Percentiles rank a stretch among this genome's conserved stretches.
phyloP scores from a whole-genome alignment of 1,284 basidiomycete genomes.

The Meira miltonrushii region DNA sequence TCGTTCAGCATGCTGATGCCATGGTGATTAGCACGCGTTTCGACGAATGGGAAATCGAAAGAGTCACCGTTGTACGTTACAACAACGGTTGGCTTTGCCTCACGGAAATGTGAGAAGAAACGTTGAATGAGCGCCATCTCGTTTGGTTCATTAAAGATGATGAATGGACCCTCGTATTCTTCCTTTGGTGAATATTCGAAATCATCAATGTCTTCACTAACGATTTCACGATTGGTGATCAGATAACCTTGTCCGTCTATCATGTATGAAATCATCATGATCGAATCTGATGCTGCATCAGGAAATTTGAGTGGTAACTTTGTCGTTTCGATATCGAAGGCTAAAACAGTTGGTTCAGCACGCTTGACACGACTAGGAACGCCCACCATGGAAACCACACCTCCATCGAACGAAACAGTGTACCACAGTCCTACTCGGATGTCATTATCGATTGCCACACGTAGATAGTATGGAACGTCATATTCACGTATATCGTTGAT shows the following conservation, averaged over 20 bases:
- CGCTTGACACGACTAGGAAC: slow-evolving; percentile 87
- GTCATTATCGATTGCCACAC: slow-evolving; percentile 95
- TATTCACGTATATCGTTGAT: slow-evolving; percentile 94
- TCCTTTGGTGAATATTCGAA: slow-evolving; percentile 99
- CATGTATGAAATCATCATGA: slow-evolving; percentile 99
- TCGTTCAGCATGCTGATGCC: slow-evolving; percentile 95
- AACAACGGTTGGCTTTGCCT: slow-evolving; percentile 90
- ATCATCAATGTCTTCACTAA: slow-evolving; percentile 94
- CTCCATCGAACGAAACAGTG: slow-evolving; percentile 70
- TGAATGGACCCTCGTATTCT: slow-evolving; percentile 95
- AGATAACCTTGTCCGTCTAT: slow-evolving; percentile 89
- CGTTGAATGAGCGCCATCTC: slow-evolving; percentile 73
- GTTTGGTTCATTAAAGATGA: slow-evolving; percentile 87
- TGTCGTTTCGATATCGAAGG: slow-evolving; percentile 97
- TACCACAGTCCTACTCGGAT: slow-evolving; percentile 98
- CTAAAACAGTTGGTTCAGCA: slow-evolving; percentile 98
- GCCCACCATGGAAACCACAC: slow-evolving; percentile 69
- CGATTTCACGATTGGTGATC: slow-evolving; percentile 96
- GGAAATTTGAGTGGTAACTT: slow-evolving; percentile 98
- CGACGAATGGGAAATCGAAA: slow-evolving; percentile 99
- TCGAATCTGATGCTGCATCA: slow-evolving; percentile 88
- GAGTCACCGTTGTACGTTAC: slow-evolving; percentile 99
- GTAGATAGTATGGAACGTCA: slow-evolving; percentile 95
- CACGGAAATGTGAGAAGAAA: slow-evolving; percentile 90
- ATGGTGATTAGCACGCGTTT: slow-evolving; percentile 75